Percentiles rank a stretch among this genome's conserved stretches.
These are phyloP conservation scores for Malassezia equina DNA, from an alignment of 1,284 basidiomycete species.

Conservation along the genomic window DNA sequence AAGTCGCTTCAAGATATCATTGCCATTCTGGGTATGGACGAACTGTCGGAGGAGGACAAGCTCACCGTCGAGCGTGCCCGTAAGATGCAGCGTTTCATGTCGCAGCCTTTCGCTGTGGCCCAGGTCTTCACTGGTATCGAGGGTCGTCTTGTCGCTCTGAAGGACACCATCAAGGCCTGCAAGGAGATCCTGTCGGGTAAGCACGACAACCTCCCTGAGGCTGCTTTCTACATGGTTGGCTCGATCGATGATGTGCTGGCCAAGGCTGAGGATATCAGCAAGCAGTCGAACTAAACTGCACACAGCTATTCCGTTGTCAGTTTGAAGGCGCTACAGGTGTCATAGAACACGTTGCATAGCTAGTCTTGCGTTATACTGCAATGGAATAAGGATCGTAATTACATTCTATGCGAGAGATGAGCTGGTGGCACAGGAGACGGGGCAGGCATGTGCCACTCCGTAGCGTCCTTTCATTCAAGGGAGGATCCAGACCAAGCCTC, in stretches of 20 bases:
- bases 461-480: background rate
- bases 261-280: conserved; percentile 90
- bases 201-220: conserved; percentile 82
- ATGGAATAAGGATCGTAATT: conserved; percentile 5
- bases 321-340: background rate
- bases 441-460: background rate
- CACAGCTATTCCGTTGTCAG: background rate
- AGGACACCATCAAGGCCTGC: conserved; percentile 47
- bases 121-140: conserved; percentile 98
- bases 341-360: background rate
- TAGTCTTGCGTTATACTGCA: background rate
- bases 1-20: conserved; percentile 83
- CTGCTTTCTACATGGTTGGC: conserved; percentile 57
- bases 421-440: background rate
- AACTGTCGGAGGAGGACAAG: conserved; percentile 99
- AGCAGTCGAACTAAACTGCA: conserved; percentile 54
- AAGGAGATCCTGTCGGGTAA: conserved; percentile 75
- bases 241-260: conserved; percentile 87
- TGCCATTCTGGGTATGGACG: conserved; percentile 96
- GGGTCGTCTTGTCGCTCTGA: conserved; percentile 73
- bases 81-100: conserved; percentile 76
- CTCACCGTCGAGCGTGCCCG: conserved; percentile 69
- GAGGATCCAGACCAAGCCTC: background rate
- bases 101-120: conserved; percentile 97
- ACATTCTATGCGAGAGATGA: background rate